These are phyloP conservation scores for Eimeria praecox DNA, from an alignment of 169 alveolate species.

Conservation along the genomic window DNA sequence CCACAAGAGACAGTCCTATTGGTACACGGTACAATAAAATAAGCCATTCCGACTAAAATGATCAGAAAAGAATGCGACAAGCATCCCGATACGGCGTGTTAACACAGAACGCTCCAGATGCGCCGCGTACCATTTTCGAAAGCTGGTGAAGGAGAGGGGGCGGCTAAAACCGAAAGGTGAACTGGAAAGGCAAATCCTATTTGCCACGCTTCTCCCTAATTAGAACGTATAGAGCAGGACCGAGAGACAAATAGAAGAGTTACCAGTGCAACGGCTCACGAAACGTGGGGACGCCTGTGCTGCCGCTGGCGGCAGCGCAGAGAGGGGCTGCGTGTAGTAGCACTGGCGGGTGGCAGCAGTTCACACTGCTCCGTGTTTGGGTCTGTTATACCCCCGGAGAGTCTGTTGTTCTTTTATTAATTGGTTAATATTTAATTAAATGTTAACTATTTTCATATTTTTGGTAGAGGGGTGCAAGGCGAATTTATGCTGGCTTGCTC, in stretches of 20 bases:
- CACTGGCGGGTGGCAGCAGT: constrained; percentile 23
- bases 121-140: constrained; percentile 77
- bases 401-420: background rate
- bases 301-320: constrained; percentile 72
- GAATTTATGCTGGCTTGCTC: background rate
- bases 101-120: background rate
- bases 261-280: constrained; percentile 25
- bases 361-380: background rate
- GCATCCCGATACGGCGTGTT: constrained; percentile 12
- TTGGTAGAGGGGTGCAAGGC: too few species aligned
- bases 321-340: constrained; percentile 48
- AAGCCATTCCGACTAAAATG: background rate
- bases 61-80: background rate
- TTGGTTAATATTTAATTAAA: background rate
- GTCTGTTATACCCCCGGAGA: background rate
- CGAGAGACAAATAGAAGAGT: constrained; percentile 16
- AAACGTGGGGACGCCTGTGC: constrained; percentile 74
- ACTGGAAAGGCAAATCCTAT: constrained; percentile 22
- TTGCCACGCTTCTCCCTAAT: constrained; percentile 41
- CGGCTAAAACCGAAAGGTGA: constrained; percentile 58
- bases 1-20: background rate
- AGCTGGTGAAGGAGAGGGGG: constrained; percentile 56
- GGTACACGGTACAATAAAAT: background rate
- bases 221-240: background rate
- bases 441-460: background rate